Evolutionary conservation across 2,329 filamentous ascomycete species (phyloP).

Genomic region (Thermothelomyces thermophilus): DNA sequence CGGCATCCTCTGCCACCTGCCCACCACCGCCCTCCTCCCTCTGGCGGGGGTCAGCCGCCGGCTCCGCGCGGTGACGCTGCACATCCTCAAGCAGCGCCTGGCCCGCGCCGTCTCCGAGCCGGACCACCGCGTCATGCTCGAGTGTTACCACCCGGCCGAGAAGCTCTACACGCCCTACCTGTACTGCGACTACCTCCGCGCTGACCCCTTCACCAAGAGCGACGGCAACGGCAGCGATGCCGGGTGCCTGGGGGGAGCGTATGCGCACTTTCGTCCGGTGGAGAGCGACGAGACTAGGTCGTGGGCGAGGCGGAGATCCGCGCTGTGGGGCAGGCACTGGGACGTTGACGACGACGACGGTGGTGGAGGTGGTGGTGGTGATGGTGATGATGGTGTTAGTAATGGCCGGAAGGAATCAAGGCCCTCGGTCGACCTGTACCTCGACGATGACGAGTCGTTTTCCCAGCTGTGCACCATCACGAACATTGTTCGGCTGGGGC

Average conservation of each 20-base stretch:
- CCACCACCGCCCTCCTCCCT: conserved; percentile 26
- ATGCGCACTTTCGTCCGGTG: conserved; percentile 64
- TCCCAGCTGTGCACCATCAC: conserved; percentile 64
- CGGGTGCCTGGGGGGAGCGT: conserved; percentile 47
- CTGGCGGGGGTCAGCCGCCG: conserved; percentile 27
- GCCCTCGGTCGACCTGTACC: conserved; percentile 54
- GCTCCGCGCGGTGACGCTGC: conserved; percentile 27
- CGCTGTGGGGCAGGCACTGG: too few species aligned
- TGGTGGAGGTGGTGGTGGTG: conserved; percentile 5
- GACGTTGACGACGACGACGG: too few species aligned
- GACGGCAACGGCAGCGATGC: not conserved
- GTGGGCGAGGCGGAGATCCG: conserved; percentile 34
- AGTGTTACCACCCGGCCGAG: conserved; percentile 68
- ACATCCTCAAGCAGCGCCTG: conserved; percentile 29
- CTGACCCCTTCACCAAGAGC: conserved; percentile 46
- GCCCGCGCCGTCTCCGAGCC: conserved; percentile 46
- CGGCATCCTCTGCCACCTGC: conserved; percentile 26
- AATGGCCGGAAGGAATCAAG: not conserved
- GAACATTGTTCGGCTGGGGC: conserved; percentile 61
- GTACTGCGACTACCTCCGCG: conserved; percentile 59
- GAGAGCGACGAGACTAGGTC: conserved; percentile 43
- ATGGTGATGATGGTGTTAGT: not conserved
- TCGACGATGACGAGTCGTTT: conserved; percentile 67
- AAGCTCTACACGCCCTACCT: conserved; percentile 64
- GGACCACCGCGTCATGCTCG: conserved; percentile 64